Percentiles rank a stretch among this genome's conserved stretches.
phyloP scores from a whole-genome alignment of 495 filamentous ascomycete genomes.

The Mytilinidion resinicola region DNA sequence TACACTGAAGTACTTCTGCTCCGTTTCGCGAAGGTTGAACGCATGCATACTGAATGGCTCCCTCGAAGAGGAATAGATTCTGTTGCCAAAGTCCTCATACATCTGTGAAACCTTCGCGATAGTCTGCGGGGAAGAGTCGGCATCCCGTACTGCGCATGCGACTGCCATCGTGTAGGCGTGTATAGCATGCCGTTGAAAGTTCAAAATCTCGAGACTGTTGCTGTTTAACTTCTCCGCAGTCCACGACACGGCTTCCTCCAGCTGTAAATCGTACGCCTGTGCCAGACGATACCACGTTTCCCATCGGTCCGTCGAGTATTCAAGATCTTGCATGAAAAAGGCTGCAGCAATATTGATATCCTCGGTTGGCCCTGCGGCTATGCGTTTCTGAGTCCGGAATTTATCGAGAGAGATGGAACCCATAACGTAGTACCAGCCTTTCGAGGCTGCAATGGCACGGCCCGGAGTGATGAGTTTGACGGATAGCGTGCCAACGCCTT shows the following conservation, averaged over 20 bases:
- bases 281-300: constrained; percentile 94
- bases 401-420: constrained; percentile 83
- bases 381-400: constrained; percentile 77
- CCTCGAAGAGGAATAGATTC: constrained; percentile 84
- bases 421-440: constrained; percentile 88
- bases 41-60: constrained; percentile 83
- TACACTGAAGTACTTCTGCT: constrained; percentile 65
- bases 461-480: constrained; percentile 46
- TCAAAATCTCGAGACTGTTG: constrained; percentile 64
- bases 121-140: constrained; percentile 56
- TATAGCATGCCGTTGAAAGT: constrained; percentile 74
- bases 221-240: constrained; percentile 94
- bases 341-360: constrained; percentile 78
- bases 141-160: constrained; percentile 60
- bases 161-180: constrained; percentile 91
- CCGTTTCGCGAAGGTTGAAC: constrained; percentile 48
- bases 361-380: constrained; percentile 68
- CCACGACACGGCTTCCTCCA: constrained; percentile 92
- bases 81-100: constrained; percentile 82
- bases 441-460: constrained; percentile 59
- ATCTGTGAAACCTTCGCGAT: constrained; percentile 68
- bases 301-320: constrained; percentile 80
- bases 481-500: constrained; percentile 62
- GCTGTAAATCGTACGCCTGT: constrained; percentile 82
- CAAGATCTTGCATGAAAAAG: constrained; percentile 78